Evolutionary conservation across 2,329 filamentous ascomycete species (phyloP), one percentile per base, ranked within the genome.

Genomic region (Phialophora tarda): DNA sequence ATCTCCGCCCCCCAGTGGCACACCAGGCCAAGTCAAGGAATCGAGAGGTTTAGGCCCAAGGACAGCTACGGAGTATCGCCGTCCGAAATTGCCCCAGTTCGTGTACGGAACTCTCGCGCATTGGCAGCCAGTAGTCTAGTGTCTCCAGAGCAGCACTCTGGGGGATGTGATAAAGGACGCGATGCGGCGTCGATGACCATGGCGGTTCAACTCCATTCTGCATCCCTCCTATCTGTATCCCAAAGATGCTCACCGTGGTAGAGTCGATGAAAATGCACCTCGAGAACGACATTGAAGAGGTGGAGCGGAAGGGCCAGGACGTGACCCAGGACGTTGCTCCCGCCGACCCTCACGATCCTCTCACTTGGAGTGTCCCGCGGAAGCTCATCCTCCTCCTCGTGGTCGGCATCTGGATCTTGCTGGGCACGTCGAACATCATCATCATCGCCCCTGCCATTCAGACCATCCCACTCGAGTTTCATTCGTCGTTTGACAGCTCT

Each of bases 391-490:
- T 66, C 32, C 53, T 66, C 14, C 34, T 66, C 28, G 56, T 66
- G 48, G 55, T 63, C 32, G 64, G 64, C 34, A n/a, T 66, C 47
- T 66, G 64, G 64, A 66, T 66, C 34, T 30, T 65, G 14, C 60
- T 69, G 23, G 69, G 61, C 2, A 66, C 66, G 6, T 54, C 68
- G 2, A 69, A 71, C 51, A 69, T 65, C 47, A 68, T 68, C 64
- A 67, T 69, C 34, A 68, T 71, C 47, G 68, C 65, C 5, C 67
- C 69, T 4, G 69, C 69, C 10, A 63, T 70, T 30, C 64, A 64
- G 38, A 63, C 62, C 30, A 63, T 69, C 56, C 67, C 67, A 4
- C 12, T 57, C 38, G 67, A 67, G 34, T 67, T 69, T 38, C 26
- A 65, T 23, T 64, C 65, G 2, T 65, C 67, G 3, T 66, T 63